A percentile compares a stretch with the other conserved stretches of the same genome.
Evolutionary conservation across 495 filamentous ascomycete species (phyloP).

Genomic region (Cercophora sp.): DNA sequence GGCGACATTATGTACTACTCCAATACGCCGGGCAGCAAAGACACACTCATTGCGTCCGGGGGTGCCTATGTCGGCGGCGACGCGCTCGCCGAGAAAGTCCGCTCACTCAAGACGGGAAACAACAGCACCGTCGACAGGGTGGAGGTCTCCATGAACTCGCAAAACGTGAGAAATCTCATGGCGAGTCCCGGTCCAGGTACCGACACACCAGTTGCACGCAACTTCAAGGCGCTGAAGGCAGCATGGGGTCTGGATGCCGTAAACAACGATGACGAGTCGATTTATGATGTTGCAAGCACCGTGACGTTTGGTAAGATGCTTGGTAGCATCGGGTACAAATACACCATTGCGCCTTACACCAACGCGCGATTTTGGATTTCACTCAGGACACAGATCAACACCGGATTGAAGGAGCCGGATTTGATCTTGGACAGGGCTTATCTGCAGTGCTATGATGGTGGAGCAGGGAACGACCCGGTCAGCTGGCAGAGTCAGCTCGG

Average conservation of each 20-base stretch:
- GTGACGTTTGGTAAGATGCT: constrained; percentile 39
- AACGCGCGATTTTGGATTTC: constrained; percentile 32
- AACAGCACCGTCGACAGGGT: constrained; percentile 29
- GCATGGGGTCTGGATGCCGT: constrained; percentile 43
- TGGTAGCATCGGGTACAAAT: constrained; percentile 32
- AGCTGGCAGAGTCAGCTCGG: constrained; percentile 34
- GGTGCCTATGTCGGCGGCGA: constrained; percentile 37
- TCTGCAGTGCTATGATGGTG: constrained; percentile 42
- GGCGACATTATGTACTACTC: constrained; percentile 47
- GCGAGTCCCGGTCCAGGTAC: constrained; percentile 29
- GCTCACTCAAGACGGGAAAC: constrained; percentile 34
- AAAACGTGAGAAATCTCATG: constrained; percentile 35
- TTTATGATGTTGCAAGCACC: constrained; percentile 39
- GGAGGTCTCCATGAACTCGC: constrained; percentile 43
- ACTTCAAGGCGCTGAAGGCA: constrained; percentile 33
- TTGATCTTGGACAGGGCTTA: constrained; percentile 36
- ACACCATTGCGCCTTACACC: constrained; percentile 41
- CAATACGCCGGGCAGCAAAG: constrained; percentile 38
- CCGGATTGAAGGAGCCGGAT: constrained; percentile 17
- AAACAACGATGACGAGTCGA: constrained; percentile 42
- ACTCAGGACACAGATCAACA: constrained; percentile 29
- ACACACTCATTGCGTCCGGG: constrained; percentile 30
- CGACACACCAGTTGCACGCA: constrained; percentile 30
- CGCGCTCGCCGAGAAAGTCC: constrained; percentile 36
- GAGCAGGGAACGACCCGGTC: constrained; percentile 34